Evolutionary conservation across 768 basidiomycete genomes (phyloP), one percentile per base, ranked within the genome.

Genomic region (Boletus edulis): DNA sequence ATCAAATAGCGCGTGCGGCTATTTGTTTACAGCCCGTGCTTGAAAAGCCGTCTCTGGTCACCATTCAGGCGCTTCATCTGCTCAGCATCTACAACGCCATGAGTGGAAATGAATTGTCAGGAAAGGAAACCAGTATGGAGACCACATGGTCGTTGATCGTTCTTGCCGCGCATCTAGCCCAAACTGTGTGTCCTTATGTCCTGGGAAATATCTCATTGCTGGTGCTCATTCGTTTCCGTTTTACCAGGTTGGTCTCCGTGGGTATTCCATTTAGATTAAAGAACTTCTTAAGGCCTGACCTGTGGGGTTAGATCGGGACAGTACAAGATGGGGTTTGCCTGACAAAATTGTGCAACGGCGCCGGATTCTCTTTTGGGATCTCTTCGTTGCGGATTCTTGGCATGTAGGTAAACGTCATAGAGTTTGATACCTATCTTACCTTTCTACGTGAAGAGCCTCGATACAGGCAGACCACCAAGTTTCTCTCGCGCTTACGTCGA

Each of bases 281-380:
- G 41, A 41, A 52, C 34, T 39, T 42, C 39, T 40, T n/a, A 29
- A 48, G 44, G 38, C 41, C 52, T 63, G 51, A 67, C 42, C 18
- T 37, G 48, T 53, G 62, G 53, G 47, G 39, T 41, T 55, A 63
- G 86, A 87, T 65, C 82, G 87, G 45, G 86, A 89, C 58, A 84
- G 83, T 55, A 76, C 76, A 14, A 72, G 81, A 51, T 88, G 86
- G 86, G 79, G 75, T 2, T 69, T 90, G n/a, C 74, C 81, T 6
- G 71, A 79, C 2, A 82, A 82, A 64, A 79, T 83, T 60, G 83
- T 89, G 0, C 78, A 86, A 57, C 73, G 87, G 29, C 78, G 89
- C 10, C 79, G 87, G 4, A 73, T 84, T 32, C 71, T 89, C 11
- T 90, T 91, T 71, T 91, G 89, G 89, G 86, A 90, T 63, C 74